These are phyloP conservation scores for Fusarium metavorans DNA, from an alignment of 2,329 filamentous ascomycete species.

Conservation along the genomic window DNA sequence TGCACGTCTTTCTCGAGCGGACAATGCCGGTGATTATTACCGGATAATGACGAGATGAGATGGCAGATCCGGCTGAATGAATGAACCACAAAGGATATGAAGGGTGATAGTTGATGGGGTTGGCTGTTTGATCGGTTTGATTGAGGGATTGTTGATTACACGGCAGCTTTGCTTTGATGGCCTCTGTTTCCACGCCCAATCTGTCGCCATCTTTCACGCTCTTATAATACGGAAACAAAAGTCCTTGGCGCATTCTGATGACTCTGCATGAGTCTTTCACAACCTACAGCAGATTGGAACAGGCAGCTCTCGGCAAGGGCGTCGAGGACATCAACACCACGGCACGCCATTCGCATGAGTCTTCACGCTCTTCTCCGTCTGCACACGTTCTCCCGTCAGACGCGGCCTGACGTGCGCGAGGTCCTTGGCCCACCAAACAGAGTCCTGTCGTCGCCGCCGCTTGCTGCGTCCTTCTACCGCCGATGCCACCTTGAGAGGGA, in stretches of 20 bases:
- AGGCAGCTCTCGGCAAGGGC: constrained; percentile 2
- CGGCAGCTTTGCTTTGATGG: background rate
- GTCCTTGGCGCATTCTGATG: background rate
- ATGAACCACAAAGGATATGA: constrained; percentile 21
- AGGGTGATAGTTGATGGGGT: constrained; percentile 34
- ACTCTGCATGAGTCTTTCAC: constrained; percentile 12
- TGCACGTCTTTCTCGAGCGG: constrained; percentile 6
- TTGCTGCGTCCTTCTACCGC: constrained; percentile 17
- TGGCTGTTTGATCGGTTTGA: constrained; percentile 37
- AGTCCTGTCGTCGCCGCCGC: constrained; percentile 24
- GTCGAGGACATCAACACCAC: constrained; percentile 2
- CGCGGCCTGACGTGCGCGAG: constrained; percentile 38
- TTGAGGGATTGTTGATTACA: constrained; percentile 26
- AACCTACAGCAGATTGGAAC: background rate
- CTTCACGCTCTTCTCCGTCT: constrained; percentile 3
- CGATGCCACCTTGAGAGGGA: constrained; percentile 24
- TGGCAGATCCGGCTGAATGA: constrained; percentile 25
- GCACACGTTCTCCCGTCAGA: constrained; percentile 13
- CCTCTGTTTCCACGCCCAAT: constrained; percentile 6
- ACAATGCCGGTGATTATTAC: constrained; percentile 27
- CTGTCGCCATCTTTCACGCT: constrained; percentile 21
- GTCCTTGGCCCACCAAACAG: constrained; percentile 34
- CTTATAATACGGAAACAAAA: background rate
- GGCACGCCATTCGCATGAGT: constrained; percentile 14
- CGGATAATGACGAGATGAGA: constrained; percentile 41